Evolutionary conservation across 108 stramenopile species (phyloP).

Genomic region (Discostella stelligeroides): DNA sequence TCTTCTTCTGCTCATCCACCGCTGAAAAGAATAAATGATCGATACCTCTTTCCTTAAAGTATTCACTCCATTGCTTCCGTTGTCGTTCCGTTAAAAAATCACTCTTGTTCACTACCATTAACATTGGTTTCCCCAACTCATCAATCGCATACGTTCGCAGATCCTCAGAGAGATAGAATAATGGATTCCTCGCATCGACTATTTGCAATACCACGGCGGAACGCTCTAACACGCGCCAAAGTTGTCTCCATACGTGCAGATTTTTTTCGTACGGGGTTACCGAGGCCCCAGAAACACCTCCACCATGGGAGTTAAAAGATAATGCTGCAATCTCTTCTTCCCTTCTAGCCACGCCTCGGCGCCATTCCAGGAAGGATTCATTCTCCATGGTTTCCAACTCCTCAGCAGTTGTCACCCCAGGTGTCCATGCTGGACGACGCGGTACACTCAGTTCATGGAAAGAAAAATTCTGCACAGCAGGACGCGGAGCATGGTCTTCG

Average conservation of each 20-base stretch:
- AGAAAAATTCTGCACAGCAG: slow-evolving; percentile 61
- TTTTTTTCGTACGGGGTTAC: slow-evolving; percentile 99
- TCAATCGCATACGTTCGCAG: slow-evolving; percentile 83
- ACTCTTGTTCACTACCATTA: slow-evolving; percentile 97
- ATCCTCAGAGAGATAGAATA: slow-evolving; percentile 94
- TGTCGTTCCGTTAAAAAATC: slow-evolving; percentile 90
- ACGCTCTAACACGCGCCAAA: slow-evolving; percentile 98
- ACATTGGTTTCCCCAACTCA: slow-evolving; percentile 84
- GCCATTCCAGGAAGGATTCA: slow-evolving; percentile 94
- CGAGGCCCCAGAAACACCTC: slow-evolving; percentile 47
- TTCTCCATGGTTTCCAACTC: slow-evolving; percentile 90
- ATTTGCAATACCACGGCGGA: slow-evolving; percentile 92
- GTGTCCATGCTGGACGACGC: slow-evolving; percentile 90
- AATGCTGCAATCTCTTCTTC: slow-evolving; percentile 79
- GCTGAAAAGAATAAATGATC: slow-evolving; percentile 96
- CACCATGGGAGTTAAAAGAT: slow-evolving; percentile 28
- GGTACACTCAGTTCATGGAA: slow-evolving; percentile 93
- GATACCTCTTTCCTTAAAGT: slow-evolving; percentile 78
- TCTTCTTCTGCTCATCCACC: slow-evolving; percentile 82
- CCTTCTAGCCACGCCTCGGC: slow-evolving; percentile 86
- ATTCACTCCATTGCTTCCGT: slow-evolving; percentile 86
- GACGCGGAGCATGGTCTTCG: slow-evolving; percentile 14
- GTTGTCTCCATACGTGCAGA: slow-evolving; percentile 97
- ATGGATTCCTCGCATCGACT: slow-evolving; percentile 97
- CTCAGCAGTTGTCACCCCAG: slow-evolving; percentile 82